phyloP scores from a whole-genome alignment of 2,329 filamentous ascomycete species.

The Lachnellula arida region DNA sequence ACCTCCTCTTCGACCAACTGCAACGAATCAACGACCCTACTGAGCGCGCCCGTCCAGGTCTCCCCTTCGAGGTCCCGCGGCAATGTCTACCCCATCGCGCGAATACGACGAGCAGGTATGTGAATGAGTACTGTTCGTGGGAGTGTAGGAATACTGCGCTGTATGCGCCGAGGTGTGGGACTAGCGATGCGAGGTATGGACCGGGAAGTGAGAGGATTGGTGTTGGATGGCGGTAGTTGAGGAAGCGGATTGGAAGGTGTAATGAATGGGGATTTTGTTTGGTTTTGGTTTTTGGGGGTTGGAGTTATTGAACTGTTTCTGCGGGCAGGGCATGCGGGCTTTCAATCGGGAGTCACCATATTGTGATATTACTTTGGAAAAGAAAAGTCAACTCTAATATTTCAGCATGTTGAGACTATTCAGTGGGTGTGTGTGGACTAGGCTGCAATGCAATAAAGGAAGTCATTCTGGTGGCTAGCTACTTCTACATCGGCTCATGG shows the following conservation, averaged over 20 bases:
- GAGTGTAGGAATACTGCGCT: slow-evolving; percentile 30
- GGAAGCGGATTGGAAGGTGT: not conserved
- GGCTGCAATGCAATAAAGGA: too few relatives aligned
- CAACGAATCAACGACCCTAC: slow-evolving; percentile 29
- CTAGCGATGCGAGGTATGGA: slow-evolving; percentile 25
- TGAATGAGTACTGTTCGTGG: slow-evolving; percentile 22
- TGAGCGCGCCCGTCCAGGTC: slow-evolving; percentile 11
- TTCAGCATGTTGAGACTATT: too few relatives aligned
- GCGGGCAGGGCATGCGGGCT: too few relatives aligned
- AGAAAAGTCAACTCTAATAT: too few relatives aligned
- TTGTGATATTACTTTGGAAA: too few relatives aligned
- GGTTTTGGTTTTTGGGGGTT: not conserved
- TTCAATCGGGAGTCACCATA: too few relatives aligned
- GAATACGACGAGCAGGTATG: slow-evolving; percentile 19
- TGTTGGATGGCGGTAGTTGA: slow-evolving; percentile 28
- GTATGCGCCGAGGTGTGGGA: slow-evolving; percentile 23
- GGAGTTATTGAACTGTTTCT: too few relatives aligned
- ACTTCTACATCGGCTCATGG: too few relatives aligned
- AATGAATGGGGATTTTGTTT: not conserved
- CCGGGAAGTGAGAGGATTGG: slow-evolving; percentile 28
- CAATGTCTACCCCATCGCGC: slow-evolving; percentile 23
- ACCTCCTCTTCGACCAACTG: slow-evolving; percentile 28
- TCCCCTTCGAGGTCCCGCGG: slow-evolving; percentile 27
- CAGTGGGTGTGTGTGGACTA: too few relatives aligned
- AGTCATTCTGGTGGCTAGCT: too few relatives aligned